Conservation (phyloP, 2,329 filamentous ascomycete species). For the Talaromyces sp. region DNA sequence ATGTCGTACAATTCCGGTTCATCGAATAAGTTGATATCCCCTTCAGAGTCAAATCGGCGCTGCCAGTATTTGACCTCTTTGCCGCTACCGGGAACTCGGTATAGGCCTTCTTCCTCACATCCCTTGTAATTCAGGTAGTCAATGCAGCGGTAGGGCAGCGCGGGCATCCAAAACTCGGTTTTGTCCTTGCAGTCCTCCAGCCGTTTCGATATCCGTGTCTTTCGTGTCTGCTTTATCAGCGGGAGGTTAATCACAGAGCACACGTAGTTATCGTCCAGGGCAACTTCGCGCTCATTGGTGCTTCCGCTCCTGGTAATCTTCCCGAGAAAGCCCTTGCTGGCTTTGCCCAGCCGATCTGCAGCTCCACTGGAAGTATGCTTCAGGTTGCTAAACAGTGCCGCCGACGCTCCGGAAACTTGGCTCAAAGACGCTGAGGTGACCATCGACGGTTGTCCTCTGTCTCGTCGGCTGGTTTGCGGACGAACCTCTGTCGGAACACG, state of each 20-base stretch:
- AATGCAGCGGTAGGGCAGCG: constrained; percentile 90
- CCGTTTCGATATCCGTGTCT: constrained; percentile 83
- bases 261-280: constrained; percentile 79
- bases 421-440: constrained; percentile 42
- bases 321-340: constrained; percentile 77
- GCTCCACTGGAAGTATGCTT: constrained; percentile 68
- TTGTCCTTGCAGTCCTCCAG: constrained; percentile 86
- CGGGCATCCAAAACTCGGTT: constrained; percentile 98
- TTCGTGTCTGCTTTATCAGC: constrained; percentile 80
- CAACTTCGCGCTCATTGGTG: constrained; percentile 59
- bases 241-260: constrained; percentile 81
- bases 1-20: constrained; percentile 88
- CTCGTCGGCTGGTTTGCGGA: constrained; percentile 25
- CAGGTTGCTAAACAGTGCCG: constrained; percentile 65
- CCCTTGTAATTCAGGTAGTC: constrained; percentile 95
- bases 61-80: constrained; percentile 93
- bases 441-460: constrained; percentile 29
- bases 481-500: constrained; percentile 49
- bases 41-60: constrained; percentile 80
- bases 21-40: constrained; percentile 84
- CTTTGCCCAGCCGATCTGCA: constrained; percentile 64
- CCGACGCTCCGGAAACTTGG: constrained; percentile 51
- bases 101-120: constrained; percentile 88
- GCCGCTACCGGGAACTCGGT: constrained; percentile 84
- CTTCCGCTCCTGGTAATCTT: constrained; percentile 68